Percentiles rank a stretch among this genome's conserved stretches.
Evolutionary conservation across 2,329 filamentous ascomycete genomes (phyloP).

Genomic region (Aspergillus chevalieri): DNA sequence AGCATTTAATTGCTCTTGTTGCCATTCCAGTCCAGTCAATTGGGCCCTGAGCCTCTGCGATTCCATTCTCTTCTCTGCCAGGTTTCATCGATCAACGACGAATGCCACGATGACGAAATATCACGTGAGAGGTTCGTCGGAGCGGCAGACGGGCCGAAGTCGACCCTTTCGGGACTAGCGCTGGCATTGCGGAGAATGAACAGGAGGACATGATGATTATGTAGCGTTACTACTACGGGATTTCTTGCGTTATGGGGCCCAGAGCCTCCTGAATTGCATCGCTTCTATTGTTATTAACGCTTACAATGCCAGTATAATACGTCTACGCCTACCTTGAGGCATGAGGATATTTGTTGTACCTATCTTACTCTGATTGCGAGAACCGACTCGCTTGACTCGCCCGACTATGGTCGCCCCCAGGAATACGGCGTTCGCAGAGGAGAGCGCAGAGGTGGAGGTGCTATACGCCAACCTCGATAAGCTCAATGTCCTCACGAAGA

Average conservation of each 20-base stretch:
- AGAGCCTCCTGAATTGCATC: constrained; percentile 12
- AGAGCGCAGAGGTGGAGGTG: constrained; percentile 63
- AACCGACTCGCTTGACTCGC: constrained; percentile 7
- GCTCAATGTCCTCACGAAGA: constrained; percentile 87
- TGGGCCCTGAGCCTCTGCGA: not conserved
- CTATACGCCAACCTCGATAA: constrained; percentile 72
- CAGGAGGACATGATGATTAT: not conserved
- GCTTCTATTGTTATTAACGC: not conserved
- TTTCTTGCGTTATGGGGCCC: constrained; percentile 14
- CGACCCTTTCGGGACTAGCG: constrained; percentile 17
- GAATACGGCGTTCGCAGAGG: constrained; percentile 57
- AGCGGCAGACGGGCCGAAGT: constrained; percentile 13
- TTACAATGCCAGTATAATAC: not conserved
- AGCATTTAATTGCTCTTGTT: constrained; percentile 14
- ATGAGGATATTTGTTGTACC: not conserved
- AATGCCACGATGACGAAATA: constrained; percentile 20
- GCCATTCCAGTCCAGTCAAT: not conserved
- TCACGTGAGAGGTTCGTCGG: constrained; percentile 17
- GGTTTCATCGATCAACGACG: not conserved
- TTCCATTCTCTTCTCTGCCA: not conserved
- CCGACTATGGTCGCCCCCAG: constrained; percentile 49
- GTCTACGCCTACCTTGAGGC: not conserved
- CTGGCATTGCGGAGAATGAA: constrained; percentile 4
- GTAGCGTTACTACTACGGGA: constrained; percentile 1
- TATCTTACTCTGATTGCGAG: constrained; percentile 7